Percentiles rank a stretch among this genome's conserved stretches.
Conservation (phyloP, 768 basidiomycete genomes). For the Mycena epipterygia region DNA sequence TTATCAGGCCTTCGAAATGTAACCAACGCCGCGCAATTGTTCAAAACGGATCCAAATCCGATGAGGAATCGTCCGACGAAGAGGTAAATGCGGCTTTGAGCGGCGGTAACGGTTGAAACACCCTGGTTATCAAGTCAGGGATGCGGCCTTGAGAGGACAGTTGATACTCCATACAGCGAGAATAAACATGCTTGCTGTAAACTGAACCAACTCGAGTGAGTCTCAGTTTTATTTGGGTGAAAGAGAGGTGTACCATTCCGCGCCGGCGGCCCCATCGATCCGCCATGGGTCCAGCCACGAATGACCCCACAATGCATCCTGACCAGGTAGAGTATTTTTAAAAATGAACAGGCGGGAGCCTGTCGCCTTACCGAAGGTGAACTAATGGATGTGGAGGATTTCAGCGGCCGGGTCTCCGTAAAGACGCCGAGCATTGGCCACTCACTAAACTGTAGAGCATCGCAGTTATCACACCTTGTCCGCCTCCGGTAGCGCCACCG, state of each 20-base stretch:
- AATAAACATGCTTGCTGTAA: constrained; percentile 55
- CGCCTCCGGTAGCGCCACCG: constrained; percentile 56
- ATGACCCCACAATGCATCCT: constrained; percentile 54
- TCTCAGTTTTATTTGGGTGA: constrained; percentile 14
- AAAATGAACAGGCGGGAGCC: background rate
- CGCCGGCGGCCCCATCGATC: constrained; percentile 59
- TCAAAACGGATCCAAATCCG: constrained; percentile 23
- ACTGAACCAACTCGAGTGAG: constrained; percentile 41
- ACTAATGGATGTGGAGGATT: constrained; percentile 42
- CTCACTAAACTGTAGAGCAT: constrained; percentile 56
- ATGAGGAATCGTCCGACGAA: constrained; percentile 32
- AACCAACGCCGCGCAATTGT: constrained; percentile 49
- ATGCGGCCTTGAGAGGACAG: background rate
- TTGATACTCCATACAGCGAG: constrained; percentile 34
- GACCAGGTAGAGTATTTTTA: background rate
- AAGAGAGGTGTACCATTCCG: constrained; percentile 52
- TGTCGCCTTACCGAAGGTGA: constrained; percentile 49
- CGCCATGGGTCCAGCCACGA: constrained; percentile 56
- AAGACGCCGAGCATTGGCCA: background rate
- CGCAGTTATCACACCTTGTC: constrained; percentile 58
- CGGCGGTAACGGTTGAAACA: constrained; percentile 30
- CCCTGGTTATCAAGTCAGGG: constrained; percentile 12
- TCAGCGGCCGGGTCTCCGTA: background rate
- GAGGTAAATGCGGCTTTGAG: constrained; percentile 32
- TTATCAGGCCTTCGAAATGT: constrained; percentile 45